Evolutionary conservation across 352 stramenopile species (phyloP), one percentile per base, ranked within the genome.

Genomic region (Globisporangium nodosum): DNA sequence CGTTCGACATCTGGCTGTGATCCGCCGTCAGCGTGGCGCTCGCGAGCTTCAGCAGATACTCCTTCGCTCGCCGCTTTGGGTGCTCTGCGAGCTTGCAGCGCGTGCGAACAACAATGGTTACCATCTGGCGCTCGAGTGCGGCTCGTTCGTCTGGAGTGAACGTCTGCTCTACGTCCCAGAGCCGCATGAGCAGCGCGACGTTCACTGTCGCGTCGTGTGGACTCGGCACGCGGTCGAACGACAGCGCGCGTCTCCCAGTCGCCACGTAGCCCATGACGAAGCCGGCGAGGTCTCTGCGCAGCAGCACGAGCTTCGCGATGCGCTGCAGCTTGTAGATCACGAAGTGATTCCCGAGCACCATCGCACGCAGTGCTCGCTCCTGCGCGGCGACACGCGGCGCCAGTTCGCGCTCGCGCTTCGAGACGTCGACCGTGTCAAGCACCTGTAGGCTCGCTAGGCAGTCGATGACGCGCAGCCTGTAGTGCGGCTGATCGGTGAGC

Each of bases 401-500:
- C 16, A 76, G 18, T 12, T 85, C 73, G 0, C 71, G 61, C 51
- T 94, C 85, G 45, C 45, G 45, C n/a, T 76, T 74, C 45, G 73
- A 70, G 16, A 94, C 59, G 42, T 94, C 81, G 1, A 47, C 40
- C 2, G 73, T 78, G 58, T 94, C 85, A 18, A 94, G 65, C 11
- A 90, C 63, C 8, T 78, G 66, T 2, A 94, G 30, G 20, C 68
- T 68, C 3, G 30, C 57, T 5, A 94, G 51, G 31, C 58, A 49
- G n/a, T 80, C 70, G 9, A 94, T 27, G 8, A 87, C 62, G 2
- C 81, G 81, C 5, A 83, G 40, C 9, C 85, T 66, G 39, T 94
- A 94, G 61, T 92, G 87, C 0, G 85, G 85, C 37, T 80, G 70
- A 8, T 85, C 69, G 33, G 81, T 91, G 6, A 94, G 42, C 24